Base-by-base conservation (phyloP, 768 basidiomycete genomes). In the Xerocomellus intermedius region DNA sequence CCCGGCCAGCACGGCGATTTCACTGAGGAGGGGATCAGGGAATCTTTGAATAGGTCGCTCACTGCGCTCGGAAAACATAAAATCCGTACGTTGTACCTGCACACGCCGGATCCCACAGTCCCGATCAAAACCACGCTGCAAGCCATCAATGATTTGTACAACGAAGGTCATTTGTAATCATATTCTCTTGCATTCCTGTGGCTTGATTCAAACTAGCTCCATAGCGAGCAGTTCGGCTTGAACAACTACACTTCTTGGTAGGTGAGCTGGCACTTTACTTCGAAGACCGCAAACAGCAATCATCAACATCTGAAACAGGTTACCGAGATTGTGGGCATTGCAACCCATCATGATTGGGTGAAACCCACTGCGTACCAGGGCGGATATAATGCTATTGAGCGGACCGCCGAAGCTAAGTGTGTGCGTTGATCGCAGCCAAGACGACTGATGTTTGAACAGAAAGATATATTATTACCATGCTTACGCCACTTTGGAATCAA, bases 331-430 rank as follows among this genome's bases (percentile, higher is more conserved):
- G 71, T 77, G 41, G 64, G 58, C 13, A 73, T 80, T 50, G 77
- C 76, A 58, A 67, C 71, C 36, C 66, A 71, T 42, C 74, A 78
- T 43, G 74, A 76, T 26, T 82, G 74, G 70, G 72, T 83, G 64
- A 72, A 72, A 64, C 82, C 78, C 1, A 76, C 73, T 0, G 74
- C 75, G 8, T 85, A 82, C 60, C 79, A 82, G 60, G 75, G 74
- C 3, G 60, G 72, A 37, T 81, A 80, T 62, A 80, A 80, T 61
- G 75, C 75, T 7, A 66, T 81, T 14, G 70, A 75, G 54, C 69
- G 79, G 24, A 60, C 57, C 6, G 68, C 69, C 13, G 76, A 79
- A 66, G 65, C 66, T 2, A 76, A 77, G 62, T 57, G 16, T 9
- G 56, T 54, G 42, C 4, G 21, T 17, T 38, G 19, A n/a, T 8